Conservation (phyloP, 2,329 filamentous ascomycete species). For the Fusarium protoensiforme region DNA sequence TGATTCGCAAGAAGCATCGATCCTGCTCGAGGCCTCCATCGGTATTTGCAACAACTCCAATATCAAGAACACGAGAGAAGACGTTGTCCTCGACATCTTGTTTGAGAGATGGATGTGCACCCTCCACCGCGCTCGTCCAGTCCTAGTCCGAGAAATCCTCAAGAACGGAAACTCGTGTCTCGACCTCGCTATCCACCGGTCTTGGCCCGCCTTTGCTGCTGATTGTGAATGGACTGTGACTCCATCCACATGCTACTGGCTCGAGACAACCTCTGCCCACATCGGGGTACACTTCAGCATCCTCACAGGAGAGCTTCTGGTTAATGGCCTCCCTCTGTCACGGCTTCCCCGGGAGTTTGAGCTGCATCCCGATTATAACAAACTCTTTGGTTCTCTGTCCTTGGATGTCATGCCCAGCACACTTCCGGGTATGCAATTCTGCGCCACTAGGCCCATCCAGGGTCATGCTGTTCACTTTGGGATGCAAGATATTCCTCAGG, state of each 20-base stretch:
- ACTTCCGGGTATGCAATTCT: conserved; percentile 51
- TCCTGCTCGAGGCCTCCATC: conserved; percentile 25
- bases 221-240: neutral
- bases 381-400: conserved; percentile 16
- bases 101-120: conserved; percentile 15
- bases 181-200: conserved; percentile 22
- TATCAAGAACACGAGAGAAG: neutral
- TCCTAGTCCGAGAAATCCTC: neutral
- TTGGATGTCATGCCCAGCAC: conserved; percentile 35
- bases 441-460: conserved; percentile 46
- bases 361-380: conserved; percentile 8
- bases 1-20: conserved; percentile 12
- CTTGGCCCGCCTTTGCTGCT: conserved; percentile 25
- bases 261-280: neutral
- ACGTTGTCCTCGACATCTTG: neutral
- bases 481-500: conserved; percentile 49
- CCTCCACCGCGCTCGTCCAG: conserved; percentile 6
- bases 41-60: conserved; percentile 11
- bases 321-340: conserved; percentile 17
- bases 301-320: conserved; percentile 22
- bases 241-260: conserved; percentile 20
- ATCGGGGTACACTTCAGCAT: conserved; percentile 16
- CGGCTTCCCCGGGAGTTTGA: conserved; percentile 17
- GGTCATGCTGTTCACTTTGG: conserved; percentile 39
- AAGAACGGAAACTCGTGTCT: neutral